A percentile compares a stretch with the other conserved stretches of the same genome.
These are phyloP conservation scores for Brachypodium distachyon DNA, from an alignment of 202 grass and related monocot species.

Conservation along the genomic window DNA sequence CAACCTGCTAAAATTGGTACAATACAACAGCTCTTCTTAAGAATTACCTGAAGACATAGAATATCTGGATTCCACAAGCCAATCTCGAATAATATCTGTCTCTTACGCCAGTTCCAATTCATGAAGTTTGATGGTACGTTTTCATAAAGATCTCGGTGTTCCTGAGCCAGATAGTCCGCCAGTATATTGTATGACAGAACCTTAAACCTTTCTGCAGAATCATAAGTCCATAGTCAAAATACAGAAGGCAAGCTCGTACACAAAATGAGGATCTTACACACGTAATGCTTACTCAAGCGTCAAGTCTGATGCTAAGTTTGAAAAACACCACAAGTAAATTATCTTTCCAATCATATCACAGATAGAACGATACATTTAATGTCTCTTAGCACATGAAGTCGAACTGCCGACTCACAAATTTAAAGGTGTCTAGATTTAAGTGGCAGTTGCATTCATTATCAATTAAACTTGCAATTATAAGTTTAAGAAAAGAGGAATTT, in stretches of 20 bases:
- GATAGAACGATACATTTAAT: background rate
- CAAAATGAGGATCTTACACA: background rate
- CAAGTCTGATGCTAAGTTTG: background rate
- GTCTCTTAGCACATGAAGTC: constrained; percentile 7
- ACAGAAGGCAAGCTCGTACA: background rate
- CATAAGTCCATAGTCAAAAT: constrained; percentile 22
- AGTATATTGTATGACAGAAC: constrained; percentile 97
- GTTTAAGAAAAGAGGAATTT: background rate
- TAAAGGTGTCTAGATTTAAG: background rate
- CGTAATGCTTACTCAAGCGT: background rate
- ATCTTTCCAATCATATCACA: background rate
- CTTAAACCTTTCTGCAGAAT: constrained; percentile 63
- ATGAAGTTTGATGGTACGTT: constrained; percentile 39
- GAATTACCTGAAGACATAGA: constrained; percentile 84
- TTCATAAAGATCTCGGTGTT: constrained; percentile 67
- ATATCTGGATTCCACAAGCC: constrained; percentile 75
- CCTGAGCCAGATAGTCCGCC: constrained; percentile 80
- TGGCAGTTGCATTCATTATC: background rate
- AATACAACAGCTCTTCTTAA: background rate
- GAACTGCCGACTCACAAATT: background rate
- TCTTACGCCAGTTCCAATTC: constrained; percentile 85
- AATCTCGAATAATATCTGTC: constrained; percentile 62
- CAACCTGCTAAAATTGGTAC: background rate
- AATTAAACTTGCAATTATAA: background rate
- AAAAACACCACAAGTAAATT: background rate